Conservation (phyloP, 2,329 filamentous ascomycete genomes). For the Phialemoniopsis sp. region DNA sequence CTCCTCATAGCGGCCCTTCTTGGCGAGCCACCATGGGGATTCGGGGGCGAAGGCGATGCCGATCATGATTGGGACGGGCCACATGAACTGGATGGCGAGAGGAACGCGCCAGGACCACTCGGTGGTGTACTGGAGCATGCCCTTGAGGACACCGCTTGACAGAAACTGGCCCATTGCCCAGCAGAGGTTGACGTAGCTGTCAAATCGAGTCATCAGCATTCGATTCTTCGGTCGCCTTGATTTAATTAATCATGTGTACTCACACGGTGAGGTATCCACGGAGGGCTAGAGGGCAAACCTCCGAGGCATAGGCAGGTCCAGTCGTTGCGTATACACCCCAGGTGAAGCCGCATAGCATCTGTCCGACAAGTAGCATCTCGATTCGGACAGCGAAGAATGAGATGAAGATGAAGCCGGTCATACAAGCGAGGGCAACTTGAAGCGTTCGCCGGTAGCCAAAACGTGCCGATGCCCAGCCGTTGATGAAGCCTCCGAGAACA, state of each 20-base stretch:
- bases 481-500: constrained; percentile 43
- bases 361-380: constrained; percentile 31
- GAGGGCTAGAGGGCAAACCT: constrained; percentile 35
- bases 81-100: constrained; percentile 31
- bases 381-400: constrained; percentile 39
- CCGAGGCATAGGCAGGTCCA: constrained; percentile 36
- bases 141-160: constrained; percentile 32
- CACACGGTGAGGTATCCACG: constrained; percentile 33
- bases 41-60: constrained; percentile 28
- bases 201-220: too few species aligned
- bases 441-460: constrained; percentile 39
- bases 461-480: constrained; percentile 37
- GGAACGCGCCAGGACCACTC: constrained; percentile 26
- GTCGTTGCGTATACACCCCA: constrained; percentile 43
- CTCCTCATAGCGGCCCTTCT: constrained; percentile 20
- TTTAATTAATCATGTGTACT: too few species aligned
- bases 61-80: constrained; percentile 26
- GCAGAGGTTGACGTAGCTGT: constrained; percentile 38
- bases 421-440: constrained; percentile 29
- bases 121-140: constrained; percentile 24
- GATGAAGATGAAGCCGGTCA: constrained; percentile 39
- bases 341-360: constrained; percentile 39
- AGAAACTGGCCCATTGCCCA: constrained; percentile 38
- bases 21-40: constrained; percentile 29
- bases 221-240: too few species aligned